Evolutionary conservation across 805 yeast species (phyloP), one percentile per base, ranked within the genome.

Genomic region (Isabelozyma pseudorhagii): DNA sequence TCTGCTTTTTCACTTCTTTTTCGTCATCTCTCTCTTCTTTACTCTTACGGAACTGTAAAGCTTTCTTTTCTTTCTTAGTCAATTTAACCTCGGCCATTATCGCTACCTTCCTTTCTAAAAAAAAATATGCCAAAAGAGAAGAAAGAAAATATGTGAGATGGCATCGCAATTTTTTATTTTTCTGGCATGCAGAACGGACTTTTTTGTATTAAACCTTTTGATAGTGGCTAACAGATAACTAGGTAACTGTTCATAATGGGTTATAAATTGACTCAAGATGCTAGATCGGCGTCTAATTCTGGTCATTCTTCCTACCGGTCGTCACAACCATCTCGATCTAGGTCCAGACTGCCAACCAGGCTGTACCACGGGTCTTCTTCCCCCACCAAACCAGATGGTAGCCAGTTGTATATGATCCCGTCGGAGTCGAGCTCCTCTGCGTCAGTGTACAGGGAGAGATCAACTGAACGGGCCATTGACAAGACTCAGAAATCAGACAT

Each of bases 51-150:
- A 83, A 84, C 59, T 79, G 81, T 41, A 82, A 74, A 9, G 87
- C 86, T 61, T 84, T 84, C 49, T 72, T 72, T 63, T 85, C 83
- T 59, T 83, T 84, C 71, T 84, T 84, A n/a, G 85, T 80, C 27
- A 84, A 69, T 61, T 82, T 83, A 44, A 58, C 66, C 61, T 62
- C 28, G 28, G 42, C 10, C 42, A 40, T 18, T 40, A 4, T 13
- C 15, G 1, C 28, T 9, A 11, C 8, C 7, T 14, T 38, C 3
- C 5, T 34, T 34, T 34, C 38, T 34, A 2, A 21, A 15, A 21
- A 21, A 21, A 14, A 21, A 25, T 18, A 13, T 17, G 27, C 31
- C 45, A 42, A 42, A 42, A 42, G 38, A 28, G 17, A 11, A n/a
- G 11, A 38, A 8, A 11, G 40, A 38, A 13, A 13, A 34, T 15